Percentiles rank a stretch among this genome's conserved stretches.
phyloP scores from a whole-genome alignment of 306 rosid species.

The Acacia melanoxylon region DNA sequence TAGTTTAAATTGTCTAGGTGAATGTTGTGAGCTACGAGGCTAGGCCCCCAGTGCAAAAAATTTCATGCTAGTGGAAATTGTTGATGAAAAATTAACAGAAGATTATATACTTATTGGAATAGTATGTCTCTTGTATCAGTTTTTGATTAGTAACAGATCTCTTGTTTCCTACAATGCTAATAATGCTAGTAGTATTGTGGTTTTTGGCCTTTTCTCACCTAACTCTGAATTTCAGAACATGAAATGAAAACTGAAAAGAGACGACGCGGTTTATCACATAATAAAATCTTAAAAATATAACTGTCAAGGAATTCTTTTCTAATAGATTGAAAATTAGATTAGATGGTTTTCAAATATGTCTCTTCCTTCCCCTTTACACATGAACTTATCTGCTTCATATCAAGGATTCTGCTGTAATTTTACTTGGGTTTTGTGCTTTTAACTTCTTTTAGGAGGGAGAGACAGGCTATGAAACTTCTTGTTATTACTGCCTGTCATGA shows the following conservation, averaged over 20 bases:
- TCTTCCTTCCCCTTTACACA: background rate
- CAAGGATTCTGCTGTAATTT: conserved; percentile 7
- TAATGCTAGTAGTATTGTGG: background rate
- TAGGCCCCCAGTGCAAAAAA: conserved; percentile 88
- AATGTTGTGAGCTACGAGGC: conserved; percentile 80
- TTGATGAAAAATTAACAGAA: conserved; percentile 82
- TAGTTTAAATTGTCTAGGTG: conserved; percentile 52
- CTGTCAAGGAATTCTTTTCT: background rate
- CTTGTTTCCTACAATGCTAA: background rate
- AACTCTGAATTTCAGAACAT: background rate
- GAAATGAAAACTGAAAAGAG: background rate
- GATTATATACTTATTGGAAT: conserved; percentile 73
- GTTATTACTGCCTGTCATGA: conserved; percentile 91
- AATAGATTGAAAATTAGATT: background rate
- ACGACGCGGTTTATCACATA: background rate
- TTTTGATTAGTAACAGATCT: conserved; percentile 3
- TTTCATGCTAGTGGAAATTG: conserved; percentile 78
- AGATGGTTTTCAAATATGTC: conserved; percentile 3
- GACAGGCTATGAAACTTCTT: conserved; percentile 77
- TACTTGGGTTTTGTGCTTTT: conserved; percentile 24
- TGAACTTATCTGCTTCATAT: conserved; percentile 5
- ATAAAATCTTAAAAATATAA: background rate
- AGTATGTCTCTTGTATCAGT: conserved; percentile 42
- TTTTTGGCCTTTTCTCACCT: background rate
- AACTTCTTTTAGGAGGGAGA: conserved; percentile 70